phyloP scores from a whole-genome alignment of 805 yeast species.

The Debaryomyces tyrocola region DNA sequence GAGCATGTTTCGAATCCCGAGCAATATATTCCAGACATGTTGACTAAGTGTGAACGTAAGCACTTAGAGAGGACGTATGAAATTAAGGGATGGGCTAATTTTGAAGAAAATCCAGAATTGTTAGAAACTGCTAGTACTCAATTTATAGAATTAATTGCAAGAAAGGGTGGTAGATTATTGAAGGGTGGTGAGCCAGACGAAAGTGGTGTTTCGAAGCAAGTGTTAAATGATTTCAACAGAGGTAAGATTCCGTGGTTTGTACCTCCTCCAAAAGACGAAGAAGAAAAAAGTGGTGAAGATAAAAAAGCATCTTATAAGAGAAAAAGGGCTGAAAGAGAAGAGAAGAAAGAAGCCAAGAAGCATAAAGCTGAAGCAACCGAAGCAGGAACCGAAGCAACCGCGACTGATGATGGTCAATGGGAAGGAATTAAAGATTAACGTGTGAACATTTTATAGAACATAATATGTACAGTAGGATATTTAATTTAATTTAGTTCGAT shows the following conservation, averaged over 20 bases:
- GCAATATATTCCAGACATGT: conserved; percentile 86
- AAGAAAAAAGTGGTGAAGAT: conserved; percentile 56
- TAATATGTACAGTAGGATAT: neutral
- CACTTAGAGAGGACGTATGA: conserved; percentile 96
- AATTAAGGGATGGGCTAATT: conserved; percentile 77
- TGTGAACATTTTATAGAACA: neutral
- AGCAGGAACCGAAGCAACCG: conserved; percentile 18
- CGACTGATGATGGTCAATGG: conserved; percentile 22
- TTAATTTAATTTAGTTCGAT: conserved; percentile 1
- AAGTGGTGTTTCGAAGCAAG: conserved; percentile 84
- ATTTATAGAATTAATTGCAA: conserved; percentile 85
- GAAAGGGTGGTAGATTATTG: conserved; percentile 87
- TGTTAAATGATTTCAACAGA: conserved; percentile 91
- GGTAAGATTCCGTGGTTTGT: conserved; percentile 99
- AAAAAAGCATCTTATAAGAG: conserved; percentile 54
- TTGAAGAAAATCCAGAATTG: conserved; percentile 48
- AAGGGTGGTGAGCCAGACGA: conserved; percentile 99
- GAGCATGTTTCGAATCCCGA: conserved; percentile 96
- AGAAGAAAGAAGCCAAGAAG: conserved; percentile 23
- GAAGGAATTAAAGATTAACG: conserved; percentile 25
- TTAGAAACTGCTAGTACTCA: conserved; percentile 51
- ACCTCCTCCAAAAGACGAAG: conserved; percentile 80
- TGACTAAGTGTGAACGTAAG: conserved; percentile 80
- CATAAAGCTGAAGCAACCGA: conserved; percentile 21
- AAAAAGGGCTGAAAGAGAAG: conserved; percentile 51